phyloP scores from a whole-genome alignment of 805 yeast genomes.

The Ogataea degrootiae region DNA sequence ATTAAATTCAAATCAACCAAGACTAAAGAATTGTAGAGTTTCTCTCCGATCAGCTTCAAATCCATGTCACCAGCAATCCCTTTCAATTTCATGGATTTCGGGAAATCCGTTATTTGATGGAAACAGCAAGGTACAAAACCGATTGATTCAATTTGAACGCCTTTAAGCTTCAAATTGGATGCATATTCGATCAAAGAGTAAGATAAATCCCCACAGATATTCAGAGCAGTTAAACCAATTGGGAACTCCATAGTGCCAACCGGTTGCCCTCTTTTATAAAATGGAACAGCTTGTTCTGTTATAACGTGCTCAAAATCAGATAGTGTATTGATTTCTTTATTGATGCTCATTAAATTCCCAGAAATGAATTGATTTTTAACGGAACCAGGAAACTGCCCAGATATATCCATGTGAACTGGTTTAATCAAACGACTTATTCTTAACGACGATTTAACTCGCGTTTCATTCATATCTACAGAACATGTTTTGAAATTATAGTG shows the following conservation, averaged over 20 bases:
- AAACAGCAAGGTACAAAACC: slow-evolving; percentile 21
- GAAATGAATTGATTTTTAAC: not conserved
- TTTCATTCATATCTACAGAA: slow-evolving; percentile 22
- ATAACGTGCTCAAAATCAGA: slow-evolving; percentile 6
- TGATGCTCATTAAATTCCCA: slow-evolving; percentile 12
- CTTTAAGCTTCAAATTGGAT: not conserved
- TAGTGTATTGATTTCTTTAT: not conserved
- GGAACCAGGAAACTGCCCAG: not conserved
- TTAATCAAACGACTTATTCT: slow-evolving; percentile 20
- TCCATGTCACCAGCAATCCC: not conserved
- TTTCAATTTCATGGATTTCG: slow-evolving; percentile 3
- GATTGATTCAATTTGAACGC: not conserved
- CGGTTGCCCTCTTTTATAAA: slow-evolving; percentile 9
- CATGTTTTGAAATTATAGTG: slow-evolving; percentile 11
- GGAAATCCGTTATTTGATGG: slow-evolving; percentile 8
- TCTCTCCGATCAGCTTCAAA: not conserved
- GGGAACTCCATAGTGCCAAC: not conserved
- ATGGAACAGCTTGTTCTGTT: slow-evolving; percentile 1
- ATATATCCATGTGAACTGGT: slow-evolving; percentile 4
- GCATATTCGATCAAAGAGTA: slow-evolving; percentile 15
- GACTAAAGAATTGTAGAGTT: not conserved
- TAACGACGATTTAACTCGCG: slow-evolving; percentile 16
- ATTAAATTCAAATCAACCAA: slow-evolving; percentile 7
- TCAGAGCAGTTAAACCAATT: slow-evolving; percentile 16
- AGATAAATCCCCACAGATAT: slow-evolving; percentile 25